Percentiles rank a stretch among this genome's conserved stretches.
phyloP scores from a whole-genome alignment of 108 stramenopile species.

The Skeletonema grethae region DNA sequence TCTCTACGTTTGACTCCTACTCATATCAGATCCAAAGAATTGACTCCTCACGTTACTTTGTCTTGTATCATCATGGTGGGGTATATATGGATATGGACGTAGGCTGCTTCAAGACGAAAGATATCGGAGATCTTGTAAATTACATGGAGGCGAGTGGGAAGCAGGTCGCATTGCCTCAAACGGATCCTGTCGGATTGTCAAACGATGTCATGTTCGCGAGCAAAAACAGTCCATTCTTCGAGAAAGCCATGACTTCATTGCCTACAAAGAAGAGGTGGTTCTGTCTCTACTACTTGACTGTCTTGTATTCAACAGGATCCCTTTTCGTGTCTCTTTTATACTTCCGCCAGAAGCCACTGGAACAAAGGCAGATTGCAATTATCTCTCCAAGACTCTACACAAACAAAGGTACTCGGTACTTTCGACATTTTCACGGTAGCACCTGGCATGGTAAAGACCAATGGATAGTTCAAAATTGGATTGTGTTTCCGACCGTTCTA shows the following conservation, averaged over 20 bases:
- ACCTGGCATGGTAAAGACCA: conserved; percentile 26
- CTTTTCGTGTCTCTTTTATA: conserved; percentile 25
- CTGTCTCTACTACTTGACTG: conserved; percentile 22
- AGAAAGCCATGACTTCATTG: conserved; percentile 8
- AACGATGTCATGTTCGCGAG: too few species aligned
- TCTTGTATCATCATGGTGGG: conserved; percentile 37
- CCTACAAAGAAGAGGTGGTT: conserved; percentile 26
- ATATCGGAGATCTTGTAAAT: too few species aligned
- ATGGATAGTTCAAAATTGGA: conserved; percentile 16
- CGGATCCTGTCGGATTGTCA: too few species aligned
- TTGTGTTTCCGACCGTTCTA: neutral
- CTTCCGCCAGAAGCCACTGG: neutral
- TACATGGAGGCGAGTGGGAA: too few species aligned
- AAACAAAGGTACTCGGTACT: conserved; percentile 15
- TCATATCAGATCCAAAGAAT: conserved; percentile 38
- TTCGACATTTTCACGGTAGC: conserved; percentile 27
- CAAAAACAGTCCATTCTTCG: too few species aligned
- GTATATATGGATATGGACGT: conserved; percentile 44
- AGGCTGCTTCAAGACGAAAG: too few species aligned
- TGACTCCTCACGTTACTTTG: conserved; percentile 45
- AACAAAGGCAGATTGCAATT: conserved; percentile 2
- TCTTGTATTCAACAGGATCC: conserved; percentile 22
- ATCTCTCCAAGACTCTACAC: conserved; percentile 21
- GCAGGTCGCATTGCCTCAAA: too few species aligned
- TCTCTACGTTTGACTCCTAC: conserved; percentile 26